A percentile compares a stretch with the other conserved stretches of the same genome.
phyloP scores from a whole-genome alignment of 2,329 filamentous ascomycete genomes.

The Byssochlamys sp. region DNA sequence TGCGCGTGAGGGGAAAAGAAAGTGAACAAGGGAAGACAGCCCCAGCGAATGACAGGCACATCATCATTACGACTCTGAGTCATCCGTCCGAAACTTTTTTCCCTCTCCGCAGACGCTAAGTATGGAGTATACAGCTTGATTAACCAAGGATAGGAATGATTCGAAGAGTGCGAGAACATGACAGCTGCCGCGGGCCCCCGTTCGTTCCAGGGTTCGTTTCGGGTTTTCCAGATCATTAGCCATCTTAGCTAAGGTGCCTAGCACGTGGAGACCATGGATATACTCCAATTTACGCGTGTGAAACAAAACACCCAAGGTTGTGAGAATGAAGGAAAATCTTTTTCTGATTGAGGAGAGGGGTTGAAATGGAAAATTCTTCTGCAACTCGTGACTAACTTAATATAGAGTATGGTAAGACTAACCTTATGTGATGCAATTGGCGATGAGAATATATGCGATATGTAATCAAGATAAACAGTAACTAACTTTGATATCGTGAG shows the following conservation, averaged over 20 bases:
- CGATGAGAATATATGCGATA: too few relatives aligned
- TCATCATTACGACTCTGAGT: not conserved
- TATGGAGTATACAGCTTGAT: not conserved
- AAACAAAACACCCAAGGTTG: not conserved
- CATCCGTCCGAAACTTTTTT: not conserved
- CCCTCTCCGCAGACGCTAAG: not conserved
- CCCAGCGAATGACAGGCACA: not conserved
- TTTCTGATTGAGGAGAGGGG: not conserved
- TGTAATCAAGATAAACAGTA: too few relatives aligned
- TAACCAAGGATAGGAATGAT: not conserved
- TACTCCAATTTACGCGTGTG: not conserved
- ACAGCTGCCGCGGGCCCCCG: not conserved
- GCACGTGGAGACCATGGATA: not conserved
- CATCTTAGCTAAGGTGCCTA: not conserved
- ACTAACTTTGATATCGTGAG: too few relatives aligned
- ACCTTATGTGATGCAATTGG: too few relatives aligned
- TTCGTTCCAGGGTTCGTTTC: not conserved
- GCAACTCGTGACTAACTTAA: too few relatives aligned
- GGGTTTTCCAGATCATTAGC: not conserved
- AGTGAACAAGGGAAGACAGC: not conserved
- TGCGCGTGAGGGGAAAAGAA: not conserved
- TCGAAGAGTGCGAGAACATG: not conserved
- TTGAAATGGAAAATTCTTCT: not conserved
- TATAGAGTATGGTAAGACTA: too few relatives aligned
- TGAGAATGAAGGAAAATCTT: not conserved